A percentile compares a stretch with the other conserved stretches of the same genome.
phyloP scores from a whole-genome alignment of 495 filamentous ascomycete genomes.

The Aspergillus bridgeri region DNA sequence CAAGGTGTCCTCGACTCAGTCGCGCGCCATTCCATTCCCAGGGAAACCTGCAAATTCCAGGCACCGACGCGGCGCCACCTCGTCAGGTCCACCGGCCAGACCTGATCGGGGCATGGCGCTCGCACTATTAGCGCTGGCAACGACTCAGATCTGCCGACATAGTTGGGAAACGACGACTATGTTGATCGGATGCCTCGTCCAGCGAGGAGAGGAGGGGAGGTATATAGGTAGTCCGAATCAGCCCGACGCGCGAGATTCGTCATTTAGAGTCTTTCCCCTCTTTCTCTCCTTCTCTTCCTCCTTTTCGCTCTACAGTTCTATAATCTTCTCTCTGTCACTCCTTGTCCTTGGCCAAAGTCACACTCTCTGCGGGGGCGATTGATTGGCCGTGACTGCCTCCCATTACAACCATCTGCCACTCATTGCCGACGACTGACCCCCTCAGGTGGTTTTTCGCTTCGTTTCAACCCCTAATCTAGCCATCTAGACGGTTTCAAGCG shows the following conservation, averaged over 20 bases:
- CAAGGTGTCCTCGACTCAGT: background rate
- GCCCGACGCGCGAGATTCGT: background rate
- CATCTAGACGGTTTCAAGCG: slow-evolving; percentile 42
- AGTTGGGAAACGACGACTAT: background rate
- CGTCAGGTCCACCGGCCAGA: background rate
- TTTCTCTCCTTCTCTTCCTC: slow-evolving; percentile 6
- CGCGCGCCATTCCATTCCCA: background rate
- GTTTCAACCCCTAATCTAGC: slow-evolving; percentile 30
- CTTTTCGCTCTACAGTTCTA: slow-evolving; percentile 5
- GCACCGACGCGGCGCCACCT: background rate
- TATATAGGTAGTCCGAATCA: background rate
- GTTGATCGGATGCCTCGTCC: background rate
- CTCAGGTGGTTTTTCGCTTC: slow-evolving; percentile 21
- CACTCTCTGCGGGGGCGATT: background rate
- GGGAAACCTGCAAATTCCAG: background rate
- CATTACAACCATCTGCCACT: background rate
- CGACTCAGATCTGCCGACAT: background rate
- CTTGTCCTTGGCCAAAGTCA: too few species aligned
- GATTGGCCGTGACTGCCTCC: background rate
- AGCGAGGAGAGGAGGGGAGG: background rate
- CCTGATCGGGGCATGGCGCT: background rate
- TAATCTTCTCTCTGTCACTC: background rate
- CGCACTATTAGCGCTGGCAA: background rate
- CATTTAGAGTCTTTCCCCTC: background rate
- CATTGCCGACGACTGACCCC: background rate